phyloP scores from a whole-genome alignment of 1,284 basidiomycete genomes.

The Ganoderma resinaceum region DNA sequence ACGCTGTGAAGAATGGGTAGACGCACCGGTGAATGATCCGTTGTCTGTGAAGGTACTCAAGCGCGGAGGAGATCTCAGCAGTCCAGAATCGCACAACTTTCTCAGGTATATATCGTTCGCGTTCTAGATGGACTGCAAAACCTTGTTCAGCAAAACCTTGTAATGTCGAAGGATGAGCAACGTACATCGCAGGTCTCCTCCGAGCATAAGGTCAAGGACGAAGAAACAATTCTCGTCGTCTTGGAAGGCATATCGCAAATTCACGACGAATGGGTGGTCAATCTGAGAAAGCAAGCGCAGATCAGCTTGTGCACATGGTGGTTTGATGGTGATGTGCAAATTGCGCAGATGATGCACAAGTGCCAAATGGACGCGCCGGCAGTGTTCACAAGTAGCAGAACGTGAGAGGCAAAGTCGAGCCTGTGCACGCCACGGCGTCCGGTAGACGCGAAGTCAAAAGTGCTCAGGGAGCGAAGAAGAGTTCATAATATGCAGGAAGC shows the following conservation, averaged over 20 bases:
- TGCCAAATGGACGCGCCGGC: neutral
- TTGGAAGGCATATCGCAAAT: constrained; percentile 96
- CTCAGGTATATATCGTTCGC: constrained; percentile 80
- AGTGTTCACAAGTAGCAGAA: neutral
- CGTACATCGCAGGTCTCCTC: constrained; percentile 92
- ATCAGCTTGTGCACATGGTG: neutral
- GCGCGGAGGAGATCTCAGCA: constrained; percentile 85
- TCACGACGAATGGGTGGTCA: constrained; percentile 94
- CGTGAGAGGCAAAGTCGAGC: neutral
- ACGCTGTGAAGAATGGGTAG: neutral
- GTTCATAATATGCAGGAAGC: constrained; percentile 5
- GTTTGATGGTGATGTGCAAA: constrained; percentile 5
- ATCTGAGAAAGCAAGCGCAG: constrained; percentile 58
- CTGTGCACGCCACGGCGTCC: constrained; percentile 3
- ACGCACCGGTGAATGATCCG: constrained; percentile 93
- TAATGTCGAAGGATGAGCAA: constrained; percentile 21
- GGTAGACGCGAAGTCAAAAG: neutral
- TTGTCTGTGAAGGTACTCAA: constrained; percentile 91
- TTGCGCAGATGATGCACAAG: neutral
- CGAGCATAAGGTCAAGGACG: constrained; percentile 95
- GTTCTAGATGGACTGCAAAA: constrained; percentile 86
- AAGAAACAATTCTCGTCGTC: constrained; percentile 99
- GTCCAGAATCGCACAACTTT: constrained; percentile 89
- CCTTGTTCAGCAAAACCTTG: constrained; percentile 10
- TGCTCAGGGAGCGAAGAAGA: neutral